Percentiles rank a stretch among this genome's conserved stretches.
These are phyloP conservation scores for Pinus taeda DNA, from an alignment of 75 land plant species.

Conservation along the genomic window DNA sequence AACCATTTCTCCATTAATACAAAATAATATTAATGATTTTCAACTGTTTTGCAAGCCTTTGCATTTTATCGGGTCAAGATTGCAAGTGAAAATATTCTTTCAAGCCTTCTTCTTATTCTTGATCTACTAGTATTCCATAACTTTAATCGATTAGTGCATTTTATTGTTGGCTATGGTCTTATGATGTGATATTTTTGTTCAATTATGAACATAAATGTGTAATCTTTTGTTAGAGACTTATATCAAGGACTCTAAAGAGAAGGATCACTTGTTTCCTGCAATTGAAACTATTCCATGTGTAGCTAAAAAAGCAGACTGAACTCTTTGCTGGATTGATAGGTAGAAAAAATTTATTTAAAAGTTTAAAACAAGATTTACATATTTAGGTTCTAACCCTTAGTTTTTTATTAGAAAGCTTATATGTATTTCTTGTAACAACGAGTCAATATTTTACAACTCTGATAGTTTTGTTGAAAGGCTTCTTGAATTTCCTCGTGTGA, in stretches of 20 bases:
- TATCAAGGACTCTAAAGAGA: conserved; percentile 57
- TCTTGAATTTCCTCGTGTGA: conserved; percentile 83
- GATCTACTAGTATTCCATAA: no score
- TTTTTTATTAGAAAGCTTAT: neutral
- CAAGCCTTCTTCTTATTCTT: conserved; percentile 12
- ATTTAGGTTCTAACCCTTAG: no score
- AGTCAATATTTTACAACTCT: conserved; percentile 16
- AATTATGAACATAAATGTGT: conserved; percentile 59
- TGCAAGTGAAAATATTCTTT: conserved; percentile 92
- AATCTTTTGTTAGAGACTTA: conserved; percentile 26
- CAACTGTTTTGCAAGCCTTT: conserved; percentile 43
- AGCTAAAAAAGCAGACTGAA: conserved; percentile 75
- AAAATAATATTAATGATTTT: no score
- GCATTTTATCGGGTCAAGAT: conserved; percentile 96
- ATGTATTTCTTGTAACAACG: neutral
- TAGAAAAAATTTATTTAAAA: neutral
- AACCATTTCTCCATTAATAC: no score
- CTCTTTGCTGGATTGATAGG: conserved; percentile 81
- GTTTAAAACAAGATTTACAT: no score
- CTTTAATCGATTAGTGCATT: no score
- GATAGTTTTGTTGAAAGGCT: conserved; percentile 72
- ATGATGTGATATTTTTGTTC: neutral
- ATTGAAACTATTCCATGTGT: conserved; percentile 81
- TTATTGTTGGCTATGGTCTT: neutral
- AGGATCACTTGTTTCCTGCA: conserved; percentile 61